phyloP scores from a whole-genome alignment of 2,329 filamentous ascomycete species.

The Cordyceps pruinosa region DNA sequence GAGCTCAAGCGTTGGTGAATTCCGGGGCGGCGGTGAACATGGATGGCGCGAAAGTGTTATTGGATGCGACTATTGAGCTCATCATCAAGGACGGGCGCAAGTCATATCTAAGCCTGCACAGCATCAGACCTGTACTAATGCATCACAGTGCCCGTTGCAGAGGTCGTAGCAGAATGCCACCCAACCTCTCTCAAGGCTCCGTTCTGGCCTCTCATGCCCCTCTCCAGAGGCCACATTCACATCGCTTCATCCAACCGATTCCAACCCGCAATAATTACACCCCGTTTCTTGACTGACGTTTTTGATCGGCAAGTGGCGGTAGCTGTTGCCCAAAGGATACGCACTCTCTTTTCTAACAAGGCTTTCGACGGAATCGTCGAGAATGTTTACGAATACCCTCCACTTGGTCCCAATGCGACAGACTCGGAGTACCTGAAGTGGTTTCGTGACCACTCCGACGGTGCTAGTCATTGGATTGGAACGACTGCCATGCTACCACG shows the following conservation, averaged over 20 bases:
- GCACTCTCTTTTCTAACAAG: slow-evolving; percentile 15
- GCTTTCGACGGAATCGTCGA: slow-evolving; percentile 16
- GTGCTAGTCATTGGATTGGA: slow-evolving; percentile 21
- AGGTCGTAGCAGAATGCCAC: slow-evolving; percentile 16
- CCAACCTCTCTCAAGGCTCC: slow-evolving; percentile 14
- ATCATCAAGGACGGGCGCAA: slow-evolving; percentile 13
- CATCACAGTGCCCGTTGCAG: slow-evolving; percentile 16
- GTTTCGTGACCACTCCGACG: slow-evolving; percentile 9
- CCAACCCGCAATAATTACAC: slow-evolving; percentile 16
- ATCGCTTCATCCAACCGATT: slow-evolving; percentile 18
- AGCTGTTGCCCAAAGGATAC: slow-evolving; percentile 12
- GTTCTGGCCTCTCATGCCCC: slow-evolving; percentile 20
- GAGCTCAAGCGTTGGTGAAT: slow-evolving; percentile 17
- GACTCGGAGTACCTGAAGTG: slow-evolving; percentile 18
- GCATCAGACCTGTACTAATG: background rate
- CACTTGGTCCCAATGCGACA: slow-evolving; percentile 16
- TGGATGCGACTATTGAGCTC: slow-evolving; percentile 19
- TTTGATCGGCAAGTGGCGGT: slow-evolving; percentile 19
- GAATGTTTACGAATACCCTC: slow-evolving; percentile 17
- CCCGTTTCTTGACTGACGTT: slow-evolving; percentile 16
- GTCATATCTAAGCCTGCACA: background rate
- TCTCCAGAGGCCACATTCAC: slow-evolving; percentile 20
- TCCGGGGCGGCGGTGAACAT: slow-evolving; percentile 18
- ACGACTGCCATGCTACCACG: slow-evolving; percentile 20
- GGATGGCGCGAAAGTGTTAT: slow-evolving; percentile 15